These are phyloP conservation scores for Glaciozyma antarctica DNA, from an alignment of 768 basidiomycete genomes.

Conservation along the genomic window DNA sequence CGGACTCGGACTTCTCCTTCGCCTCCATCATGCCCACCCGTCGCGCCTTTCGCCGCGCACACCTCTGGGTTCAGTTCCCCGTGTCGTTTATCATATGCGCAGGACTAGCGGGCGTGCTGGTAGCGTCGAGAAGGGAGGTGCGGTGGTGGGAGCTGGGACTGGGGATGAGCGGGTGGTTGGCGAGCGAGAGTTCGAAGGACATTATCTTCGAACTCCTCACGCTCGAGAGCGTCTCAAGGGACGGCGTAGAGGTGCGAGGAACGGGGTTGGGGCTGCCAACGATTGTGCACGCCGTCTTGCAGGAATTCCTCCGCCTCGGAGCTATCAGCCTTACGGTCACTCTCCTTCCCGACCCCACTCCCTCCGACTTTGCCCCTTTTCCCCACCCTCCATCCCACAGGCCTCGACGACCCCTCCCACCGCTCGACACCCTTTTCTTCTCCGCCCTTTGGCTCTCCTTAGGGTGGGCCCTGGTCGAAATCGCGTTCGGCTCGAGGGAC, in stretches of 20 bases:
- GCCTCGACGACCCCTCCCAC: slow-evolving; percentile 13
- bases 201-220: slow-evolving; percentile 26
- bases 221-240: background rate
- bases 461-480: slow-evolving; percentile 30
- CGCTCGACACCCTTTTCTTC: slow-evolving; percentile 33
- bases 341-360: slow-evolving; percentile 17
- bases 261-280: slow-evolving; percentile 21
- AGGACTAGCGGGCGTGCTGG: slow-evolving; percentile 13
- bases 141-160: slow-evolving; percentile 17
- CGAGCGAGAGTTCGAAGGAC: slow-evolving; percentile 24
- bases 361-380: background rate
- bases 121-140: slow-evolving; percentile 19
- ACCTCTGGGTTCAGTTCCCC: slow-evolving; percentile 28
- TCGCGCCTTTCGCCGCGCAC: slow-evolving; percentile 19
- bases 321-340: slow-evolving; percentile 25
- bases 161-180: slow-evolving; percentile 29
- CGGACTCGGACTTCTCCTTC: slow-evolving; percentile 7
- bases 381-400: background rate
- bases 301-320: slow-evolving; percentile 30
- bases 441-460: slow-evolving; percentile 31
- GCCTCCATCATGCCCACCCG: slow-evolving; percentile 13
- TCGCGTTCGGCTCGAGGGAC: slow-evolving; percentile 20
- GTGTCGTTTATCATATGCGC: slow-evolving; percentile 25
- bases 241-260: background rate
- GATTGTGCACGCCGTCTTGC: slow-evolving; percentile 26